Base-by-base conservation (phyloP, 2,329 filamentous ascomycete genomes). In the Sphaerostilbella broomeana region DNA sequence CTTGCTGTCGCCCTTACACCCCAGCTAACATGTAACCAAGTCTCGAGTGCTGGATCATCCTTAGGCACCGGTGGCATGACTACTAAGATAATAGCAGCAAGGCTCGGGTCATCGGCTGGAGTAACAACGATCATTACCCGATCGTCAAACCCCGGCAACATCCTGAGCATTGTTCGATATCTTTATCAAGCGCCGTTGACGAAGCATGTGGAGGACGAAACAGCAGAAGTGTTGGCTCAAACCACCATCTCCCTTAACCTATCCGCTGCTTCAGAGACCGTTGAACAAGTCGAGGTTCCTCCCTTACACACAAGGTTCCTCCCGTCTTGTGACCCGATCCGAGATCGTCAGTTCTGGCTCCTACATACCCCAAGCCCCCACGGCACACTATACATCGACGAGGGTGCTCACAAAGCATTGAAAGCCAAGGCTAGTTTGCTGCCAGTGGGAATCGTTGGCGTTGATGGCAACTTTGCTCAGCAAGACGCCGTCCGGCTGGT, bases 341-440 rank as follows among this genome's bases (percentile, higher is more conserved):
- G 87, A 41, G 92, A 95, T 59, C 83, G 90, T 46, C 88, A 92
- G 58, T 97, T 98, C 72, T 98, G 92, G 92, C 81, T 98, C 34
- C 73, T 97, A 0, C 87, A 98, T 62, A 92, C 90, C 8, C 78
- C 95, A 9, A 81, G 82, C 17, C 87, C 92, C 0, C 89, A 94
- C 54, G 92, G 92, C 11, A 94, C 84, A 2, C 59, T 98, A 18
- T 97, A 86, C 65, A 94, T 98, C 52, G 92, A 98, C 66, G 68
- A 77, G n/a, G 92, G 92, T 28, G 90, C 90, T 4, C 81, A 88
- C 63, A 70, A 73, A 22, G 92, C 90, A 1, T 73, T 97, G 3
- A 67, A 79, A 12, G 79, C 81, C 56, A 94, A 94, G 65, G 88
- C 89, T 0, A 86, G 88, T 4, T 75, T 98, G 2, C 75, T 97